These are phyloP conservation scores for Ascochyta viciae-villosae DNA, from an alignment of 2,329 filamentous ascomycete genomes.

Conservation along the genomic window DNA sequence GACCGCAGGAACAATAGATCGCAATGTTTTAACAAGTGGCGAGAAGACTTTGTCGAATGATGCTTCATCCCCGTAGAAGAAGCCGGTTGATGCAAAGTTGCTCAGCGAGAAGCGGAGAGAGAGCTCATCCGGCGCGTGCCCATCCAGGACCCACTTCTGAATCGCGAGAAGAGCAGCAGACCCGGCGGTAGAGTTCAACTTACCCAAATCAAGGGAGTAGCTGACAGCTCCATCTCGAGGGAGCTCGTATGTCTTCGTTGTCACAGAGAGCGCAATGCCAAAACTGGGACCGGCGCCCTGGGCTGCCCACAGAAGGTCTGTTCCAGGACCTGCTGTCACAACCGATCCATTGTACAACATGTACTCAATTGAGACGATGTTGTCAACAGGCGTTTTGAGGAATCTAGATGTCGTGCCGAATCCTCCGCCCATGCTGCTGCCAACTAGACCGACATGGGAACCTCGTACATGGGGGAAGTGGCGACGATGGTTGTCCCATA, in stretches of 20 bases:
- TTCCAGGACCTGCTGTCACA: conserved; percentile 13
- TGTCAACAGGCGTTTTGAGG: conserved; percentile 16
- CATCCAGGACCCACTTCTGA: conserved; percentile 21
- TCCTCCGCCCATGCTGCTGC: conserved; percentile 18
- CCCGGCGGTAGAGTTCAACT: not conserved
- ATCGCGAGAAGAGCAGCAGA: conserved; percentile 20
- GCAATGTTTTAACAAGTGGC: conserved; percentile 19
- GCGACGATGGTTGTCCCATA: conserved; percentile 13
- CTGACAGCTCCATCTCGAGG: conserved; percentile 14
- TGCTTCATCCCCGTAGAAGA: conserved; percentile 21
- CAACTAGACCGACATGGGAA: conserved; percentile 16
- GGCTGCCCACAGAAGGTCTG: conserved; percentile 21
- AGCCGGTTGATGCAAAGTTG: conserved; percentile 17
- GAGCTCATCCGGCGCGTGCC: conserved; percentile 18
- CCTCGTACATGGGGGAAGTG: conserved; percentile 22
- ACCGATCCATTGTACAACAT: conserved; percentile 21
- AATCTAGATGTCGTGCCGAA: conserved; percentile 19
- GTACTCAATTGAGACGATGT: conserved; percentile 20
- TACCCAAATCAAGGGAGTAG: conserved; percentile 15
- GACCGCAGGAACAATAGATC: conserved; percentile 2
- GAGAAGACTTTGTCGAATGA: conserved; percentile 19
- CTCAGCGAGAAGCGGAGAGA: conserved; percentile 23
- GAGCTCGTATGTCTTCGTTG: conserved; percentile 14
- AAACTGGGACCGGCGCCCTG: conserved; percentile 22
- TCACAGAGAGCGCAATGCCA: conserved; percentile 19